Evolutionary conservation across 768 basidiomycete species (phyloP), one percentile per base, ranked within the genome.

Genomic region (Mycena vulgaris): DNA sequence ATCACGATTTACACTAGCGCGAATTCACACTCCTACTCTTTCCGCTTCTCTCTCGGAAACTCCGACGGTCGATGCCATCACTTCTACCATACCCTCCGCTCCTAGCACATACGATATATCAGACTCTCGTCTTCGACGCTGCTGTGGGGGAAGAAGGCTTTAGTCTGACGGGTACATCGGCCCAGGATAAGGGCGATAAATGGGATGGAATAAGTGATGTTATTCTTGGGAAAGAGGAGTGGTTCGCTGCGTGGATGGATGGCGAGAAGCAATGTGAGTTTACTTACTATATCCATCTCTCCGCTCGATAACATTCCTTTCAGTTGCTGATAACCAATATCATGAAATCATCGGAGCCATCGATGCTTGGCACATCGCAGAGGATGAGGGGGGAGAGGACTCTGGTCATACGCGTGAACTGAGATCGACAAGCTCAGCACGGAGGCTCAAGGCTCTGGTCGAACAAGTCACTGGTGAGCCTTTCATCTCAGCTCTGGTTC

Each of bases 91-190:
- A 92, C 72, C 94, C 98, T 0, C 90, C 96, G 0, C 81, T 99
- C 25, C 85, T 99, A 9, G 98, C 98, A 2, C 97, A 99, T 76
- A 98, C 96, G 1, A 93, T 99, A 55, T 97, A 97, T 78, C 95
- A 99, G 79, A 89, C 96, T 0, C 83, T 99, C 5, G 80, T 91
- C 0, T 99, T 99, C 73, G 98, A 99, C 80, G 89, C 91, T 30
- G 86, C 90, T 25, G 76, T 98, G 40, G 81, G 84, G 21, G 93
- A 93, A 71, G 89, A 91, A 78, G 94, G 93, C 0, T 98, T 95
- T 76, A 82, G 81, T 31, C 80, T 93, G 16, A 78, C 83, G 25
- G 86, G 86, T 1, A 93, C 91, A 17, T 85, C 87, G 21, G 80
- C 84, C n/a, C n/a, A 23, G 5, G 72, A 78, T 21, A 75, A 70